Percentiles rank a stretch among this genome's conserved stretches.
Conservation (phyloP, 345 rosid species). For the Alliaria petiolata region DNA sequence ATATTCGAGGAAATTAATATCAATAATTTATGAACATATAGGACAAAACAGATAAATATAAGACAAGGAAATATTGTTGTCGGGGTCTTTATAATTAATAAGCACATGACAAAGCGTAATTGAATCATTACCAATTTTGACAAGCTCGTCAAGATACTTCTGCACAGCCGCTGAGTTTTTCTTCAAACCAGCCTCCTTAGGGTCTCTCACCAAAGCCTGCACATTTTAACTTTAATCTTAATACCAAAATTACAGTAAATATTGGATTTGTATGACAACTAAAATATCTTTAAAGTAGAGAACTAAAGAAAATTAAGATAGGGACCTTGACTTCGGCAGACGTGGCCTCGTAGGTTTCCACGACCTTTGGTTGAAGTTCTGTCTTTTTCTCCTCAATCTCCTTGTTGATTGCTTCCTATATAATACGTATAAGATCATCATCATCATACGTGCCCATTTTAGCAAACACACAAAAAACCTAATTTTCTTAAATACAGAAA, state of each 20-base stretch:
- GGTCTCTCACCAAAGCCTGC: conserved; percentile 67
- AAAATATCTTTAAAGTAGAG: background rate
- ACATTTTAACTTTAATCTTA: background rate
- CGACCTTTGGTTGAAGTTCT: conserved; percentile 72
- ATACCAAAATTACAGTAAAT: background rate
- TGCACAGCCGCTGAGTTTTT: conserved; percentile 53
- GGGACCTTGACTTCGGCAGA: conserved; percentile 68
- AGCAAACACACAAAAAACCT: conserved; percentile 2
- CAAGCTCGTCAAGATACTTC: conserved; percentile 73
- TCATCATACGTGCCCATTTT: conserved; percentile 20
- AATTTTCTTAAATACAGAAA: background rate
- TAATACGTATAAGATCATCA: background rate
- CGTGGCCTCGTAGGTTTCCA: conserved; percentile 75
- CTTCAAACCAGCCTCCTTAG: conserved; percentile 62
- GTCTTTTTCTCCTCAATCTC: conserved; percentile 78
- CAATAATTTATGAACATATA: background rate
- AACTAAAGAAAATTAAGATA: background rate
- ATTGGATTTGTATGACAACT: background rate
- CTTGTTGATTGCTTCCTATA: conserved; percentile 66
- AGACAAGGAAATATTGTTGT: conserved; percentile 12
- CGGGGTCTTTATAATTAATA: conserved; percentile 4
- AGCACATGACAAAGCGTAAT: background rate
- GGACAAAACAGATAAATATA: conserved; percentile 13
- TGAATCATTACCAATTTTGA: conserved; percentile 49
- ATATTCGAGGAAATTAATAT: background rate